Conservation (phyloP, 331 rosid species). For the Prunus yedoensis region DNA sequence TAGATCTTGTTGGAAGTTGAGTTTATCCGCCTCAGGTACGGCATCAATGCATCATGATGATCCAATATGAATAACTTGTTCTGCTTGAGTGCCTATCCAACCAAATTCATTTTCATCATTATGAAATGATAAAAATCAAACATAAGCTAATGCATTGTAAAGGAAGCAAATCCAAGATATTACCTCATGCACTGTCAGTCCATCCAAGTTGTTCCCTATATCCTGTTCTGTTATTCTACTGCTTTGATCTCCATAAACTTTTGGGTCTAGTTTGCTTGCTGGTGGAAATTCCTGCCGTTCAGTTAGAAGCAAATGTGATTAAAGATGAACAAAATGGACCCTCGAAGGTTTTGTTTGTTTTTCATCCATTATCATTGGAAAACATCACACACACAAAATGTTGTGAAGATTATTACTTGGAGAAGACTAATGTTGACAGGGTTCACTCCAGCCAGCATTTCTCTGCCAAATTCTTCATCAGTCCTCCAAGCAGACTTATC, state of each 20-base stretch:
- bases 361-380: neutral
- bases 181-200: constrained; percentile 52
- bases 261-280: constrained; percentile 53
- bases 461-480: constrained; percentile 79
- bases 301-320: constrained; percentile 9
- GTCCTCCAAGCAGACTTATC: constrained; percentile 73
- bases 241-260: constrained; percentile 62
- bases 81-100: constrained; percentile 46
- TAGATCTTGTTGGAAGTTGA: constrained; percentile 57
- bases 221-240: constrained; percentile 52
- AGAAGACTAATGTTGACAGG: constrained; percentile 58
- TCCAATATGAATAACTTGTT: constrained; percentile 64
- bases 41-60: constrained; percentile 68
- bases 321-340: neutral
- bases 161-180: neutral
- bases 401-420: constrained; percentile 45
- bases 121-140: neutral
- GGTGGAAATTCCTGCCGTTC: constrained; percentile 68
- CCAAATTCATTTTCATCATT: constrained; percentile 2
- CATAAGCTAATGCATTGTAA: neutral
- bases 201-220: constrained; percentile 46
- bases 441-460: constrained; percentile 73
- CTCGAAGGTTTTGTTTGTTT: too few relatives aligned
- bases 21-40: constrained; percentile 63
- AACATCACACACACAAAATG: neutral